Evolutionary conservation across 1,284 basidiomycete genomes (phyloP), one percentile per base, ranked within the genome.

Genomic region (Sporisorium sorghi): DNA sequence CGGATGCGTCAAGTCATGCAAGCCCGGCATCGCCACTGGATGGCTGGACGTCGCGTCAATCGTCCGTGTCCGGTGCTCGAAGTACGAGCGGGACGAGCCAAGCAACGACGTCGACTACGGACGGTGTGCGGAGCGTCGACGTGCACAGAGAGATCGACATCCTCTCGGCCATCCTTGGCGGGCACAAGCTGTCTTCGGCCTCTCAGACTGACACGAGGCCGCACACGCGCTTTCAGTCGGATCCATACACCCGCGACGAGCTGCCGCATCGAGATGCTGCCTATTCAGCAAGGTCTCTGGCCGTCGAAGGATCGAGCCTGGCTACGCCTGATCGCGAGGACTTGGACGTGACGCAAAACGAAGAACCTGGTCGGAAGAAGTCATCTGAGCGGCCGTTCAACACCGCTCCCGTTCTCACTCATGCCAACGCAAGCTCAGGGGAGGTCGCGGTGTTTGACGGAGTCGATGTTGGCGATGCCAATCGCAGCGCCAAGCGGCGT

Each of bases 71-170:
- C 15, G 56, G 55, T 10, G 58, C 67, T 0, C 58, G 70, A 24
- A 76, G 58, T 33, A 47, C 47, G 14, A 76, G 73, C 43, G 69
- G 69, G 11, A 60, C 57, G 14, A 76, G 66, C 19, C 68, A 69
- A 33, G 28, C 46, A 10, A 57, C 73, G 7, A 44, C 58, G 5
- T 69, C 70, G 0, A 66, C 62, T 8, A 63, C 64, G 0, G 69
- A 69, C 7, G 49, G 50, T 24, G 60, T 17, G 5, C 57, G 78
- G 9, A 67, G 58, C 51, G 67, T 80, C 9, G 61, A 76, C 23
- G 66, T 55, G 19, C 65, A 78, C 43, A 44, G 78, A 14, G 78
- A 80, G 58, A 73, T 78, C n/a, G 78, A 80, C 55, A 80, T 80
- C 40, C 35, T 80, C 9, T 68, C 76, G 15, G 67, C 73, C 44